Percentiles rank a stretch among this genome's conserved stretches.
Conservation (phyloP, 2,329 filamentous ascomycete genomes). For the Sarocladium oryzae region DNA sequence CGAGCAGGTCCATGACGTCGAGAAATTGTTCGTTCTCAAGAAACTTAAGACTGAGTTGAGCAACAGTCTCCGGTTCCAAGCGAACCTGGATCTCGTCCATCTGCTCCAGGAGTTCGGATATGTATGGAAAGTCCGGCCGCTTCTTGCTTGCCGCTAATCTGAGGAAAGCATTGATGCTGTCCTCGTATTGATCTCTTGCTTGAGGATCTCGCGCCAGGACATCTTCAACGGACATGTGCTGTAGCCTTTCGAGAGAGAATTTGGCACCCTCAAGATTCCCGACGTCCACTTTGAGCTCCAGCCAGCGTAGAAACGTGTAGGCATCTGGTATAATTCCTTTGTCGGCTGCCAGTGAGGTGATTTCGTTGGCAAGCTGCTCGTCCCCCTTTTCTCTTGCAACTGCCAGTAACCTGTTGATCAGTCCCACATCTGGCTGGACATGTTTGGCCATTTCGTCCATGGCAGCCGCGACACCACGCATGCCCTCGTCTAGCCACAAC, state of each 20-base stretch:
- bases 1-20: constrained; percentile 77
- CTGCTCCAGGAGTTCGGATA: constrained; percentile 67
- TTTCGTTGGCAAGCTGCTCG: constrained; percentile 65
- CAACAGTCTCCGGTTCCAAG: constrained; percentile 69
- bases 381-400: constrained; percentile 66
- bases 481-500: constrained; percentile 58
- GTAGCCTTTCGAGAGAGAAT: background rate
- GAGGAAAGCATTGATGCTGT: constrained; percentile 65
- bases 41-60: constrained; percentile 65
- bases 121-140: constrained; percentile 59
- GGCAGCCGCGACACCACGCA: constrained; percentile 43
- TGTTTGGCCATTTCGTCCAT: constrained; percentile 57
- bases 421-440: constrained; percentile 53
- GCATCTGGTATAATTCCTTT: constrained; percentile 61
- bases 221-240: background rate
- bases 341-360: constrained; percentile 59
- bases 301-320: constrained; percentile 52
- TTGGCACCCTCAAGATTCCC: background rate
- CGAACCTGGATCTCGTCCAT: constrained; percentile 63
- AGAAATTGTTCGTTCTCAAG: constrained; percentile 69
- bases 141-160: constrained; percentile 57
- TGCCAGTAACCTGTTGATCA: constrained; percentile 70
- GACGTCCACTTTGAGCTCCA: background rate
- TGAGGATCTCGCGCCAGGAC: no score
- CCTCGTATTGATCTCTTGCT: constrained; percentile 42